phyloP scores from a whole-genome alignment of 2,329 filamentous ascomycete genomes.

The Colletotrichum lupini region DNA sequence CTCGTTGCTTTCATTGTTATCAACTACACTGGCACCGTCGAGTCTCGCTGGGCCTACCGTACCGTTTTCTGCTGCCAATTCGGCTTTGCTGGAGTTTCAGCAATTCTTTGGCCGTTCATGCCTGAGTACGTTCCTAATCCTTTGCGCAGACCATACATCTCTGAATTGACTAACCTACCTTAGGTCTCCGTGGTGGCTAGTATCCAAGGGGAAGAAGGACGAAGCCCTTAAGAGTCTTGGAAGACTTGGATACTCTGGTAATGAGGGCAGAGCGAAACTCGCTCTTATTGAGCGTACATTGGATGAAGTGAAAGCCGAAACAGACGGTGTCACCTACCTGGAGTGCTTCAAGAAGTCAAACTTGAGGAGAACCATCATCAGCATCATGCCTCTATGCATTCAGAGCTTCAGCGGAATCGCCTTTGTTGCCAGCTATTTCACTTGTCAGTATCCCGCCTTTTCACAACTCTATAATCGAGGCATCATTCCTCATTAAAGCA shows the following conservation, averaged over 20 bases:
- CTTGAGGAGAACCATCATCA: constrained; percentile 52
- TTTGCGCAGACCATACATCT: background rate
- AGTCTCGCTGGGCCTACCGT: constrained; percentile 47
- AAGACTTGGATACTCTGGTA: constrained; percentile 43
- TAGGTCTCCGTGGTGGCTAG: constrained; percentile 53
- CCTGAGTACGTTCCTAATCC: constrained; percentile 48
- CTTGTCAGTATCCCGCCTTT: constrained; percentile 33
- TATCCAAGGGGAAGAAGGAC: constrained; percentile 46
- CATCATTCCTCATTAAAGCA: background rate
- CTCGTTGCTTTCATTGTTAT: constrained; percentile 45
- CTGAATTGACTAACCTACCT: background rate
- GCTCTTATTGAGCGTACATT: constrained; percentile 45
- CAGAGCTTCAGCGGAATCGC: constrained; percentile 48
- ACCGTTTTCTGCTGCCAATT: constrained; percentile 48
- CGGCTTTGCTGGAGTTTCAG: constrained; percentile 45
- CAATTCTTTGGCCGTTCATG: constrained; percentile 47
- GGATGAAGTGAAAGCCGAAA: constrained; percentile 47
- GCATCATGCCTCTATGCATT: constrained; percentile 48
- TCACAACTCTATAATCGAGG: background rate
- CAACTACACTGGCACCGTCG: constrained; percentile 42
- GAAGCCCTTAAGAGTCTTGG: constrained; percentile 48
- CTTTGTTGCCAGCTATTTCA: constrained; percentile 42
- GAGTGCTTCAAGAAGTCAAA: constrained; percentile 54
- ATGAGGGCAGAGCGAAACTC: constrained; percentile 44
- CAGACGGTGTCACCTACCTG: constrained; percentile 49